Evolutionary conservation across 140 eudicot species (phyloP).

Genomic region (Erigeron philadelphicus): DNA sequence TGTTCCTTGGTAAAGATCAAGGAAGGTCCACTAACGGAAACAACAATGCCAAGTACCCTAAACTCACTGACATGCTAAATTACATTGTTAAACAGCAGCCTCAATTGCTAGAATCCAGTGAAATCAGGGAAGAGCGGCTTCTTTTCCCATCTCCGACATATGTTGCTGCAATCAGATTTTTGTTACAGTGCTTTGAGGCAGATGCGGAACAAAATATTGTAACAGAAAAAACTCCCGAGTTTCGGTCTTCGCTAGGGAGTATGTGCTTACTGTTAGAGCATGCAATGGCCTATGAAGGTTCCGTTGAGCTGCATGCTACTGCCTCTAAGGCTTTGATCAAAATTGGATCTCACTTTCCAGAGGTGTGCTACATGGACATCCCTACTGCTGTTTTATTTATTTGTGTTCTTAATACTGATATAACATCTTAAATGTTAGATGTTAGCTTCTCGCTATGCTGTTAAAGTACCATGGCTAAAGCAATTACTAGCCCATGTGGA

Average conservation of each 20-base stretch:
- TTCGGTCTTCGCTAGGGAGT: conserved; percentile 45
- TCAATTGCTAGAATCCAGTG: conserved; percentile 46
- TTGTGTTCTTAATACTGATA: conserved; percentile 21
- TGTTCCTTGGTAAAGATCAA: conserved; percentile 73
- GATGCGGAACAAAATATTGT: conserved; percentile 41
- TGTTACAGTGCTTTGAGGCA: conserved; percentile 75
- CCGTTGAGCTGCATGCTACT: conserved; percentile 82
- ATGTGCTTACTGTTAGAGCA: conserved; percentile 77
- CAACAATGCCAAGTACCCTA: conserved; percentile 49
- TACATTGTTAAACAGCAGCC: conserved; percentile 68
- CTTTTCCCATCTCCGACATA: conserved; percentile 75
- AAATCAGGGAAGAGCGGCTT: conserved; percentile 51
- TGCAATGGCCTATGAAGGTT: conserved; percentile 89
- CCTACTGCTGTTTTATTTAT: conserved; percentile 8
- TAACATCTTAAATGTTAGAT: conserved; percentile 37
- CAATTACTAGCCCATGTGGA: conserved; percentile 75
- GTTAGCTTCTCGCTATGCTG: conserved; percentile 69
- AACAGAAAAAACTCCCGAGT: conserved; percentile 36
- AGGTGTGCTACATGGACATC: conserved; percentile 44
- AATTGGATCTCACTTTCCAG: conserved; percentile 67
- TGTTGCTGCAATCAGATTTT: conserved; percentile 69
- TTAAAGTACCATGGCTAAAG: conserved; percentile 64
- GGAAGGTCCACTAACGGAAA: conserved; percentile 34
- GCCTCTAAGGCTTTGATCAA: conserved; percentile 76
- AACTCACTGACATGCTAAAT: conserved; percentile 65